Conservation (phyloP, 2,329 filamentous ascomycete genomes). For the Gnomoniopsis smithogilvyi region DNA sequence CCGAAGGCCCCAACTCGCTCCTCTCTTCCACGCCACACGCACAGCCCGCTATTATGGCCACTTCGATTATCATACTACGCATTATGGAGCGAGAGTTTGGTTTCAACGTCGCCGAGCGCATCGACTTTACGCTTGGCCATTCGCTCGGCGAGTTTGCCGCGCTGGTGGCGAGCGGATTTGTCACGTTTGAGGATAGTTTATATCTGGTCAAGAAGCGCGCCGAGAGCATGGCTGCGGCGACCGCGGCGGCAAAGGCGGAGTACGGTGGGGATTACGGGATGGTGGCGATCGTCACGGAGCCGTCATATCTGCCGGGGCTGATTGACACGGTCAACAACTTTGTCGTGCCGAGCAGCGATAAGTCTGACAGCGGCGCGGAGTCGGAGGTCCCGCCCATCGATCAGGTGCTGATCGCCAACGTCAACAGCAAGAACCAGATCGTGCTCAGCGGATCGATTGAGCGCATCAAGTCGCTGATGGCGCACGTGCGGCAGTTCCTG, state of each 20-base stretch:
- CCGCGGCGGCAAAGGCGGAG: constrained; percentile 58
- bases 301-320: constrained; percentile 66
- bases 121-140: constrained; percentile 84
- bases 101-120: constrained; percentile 65
- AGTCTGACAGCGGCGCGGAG: constrained; percentile 57
- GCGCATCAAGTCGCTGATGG: constrained; percentile 75
- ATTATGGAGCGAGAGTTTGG: constrained; percentile 83
- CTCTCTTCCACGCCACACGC: constrained; percentile 84
- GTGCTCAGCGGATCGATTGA: constrained; percentile 86
- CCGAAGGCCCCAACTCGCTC: constrained; percentile 70
- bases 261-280: constrained; percentile 87
- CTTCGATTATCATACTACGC: constrained; percentile 83
- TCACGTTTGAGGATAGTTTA: constrained; percentile 74
- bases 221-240: constrained; percentile 79
- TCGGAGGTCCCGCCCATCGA: constrained; percentile 72
- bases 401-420: constrained; percentile 87
- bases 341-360: constrained; percentile 58
- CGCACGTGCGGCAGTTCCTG: constrained; percentile 83
- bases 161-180: constrained; percentile 77
- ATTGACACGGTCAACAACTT: constrained; percentile 77
- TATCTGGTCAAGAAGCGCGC: constrained; percentile 74
- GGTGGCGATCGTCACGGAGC: constrained; percentile 88
- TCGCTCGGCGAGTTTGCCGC: constrained; percentile 92
- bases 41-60: constrained; percentile 95
- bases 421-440: constrained; percentile 96